phyloP scores from a whole-genome alignment of 352 stramenopile genomes.

The Phytophthora brassicae region DNA sequence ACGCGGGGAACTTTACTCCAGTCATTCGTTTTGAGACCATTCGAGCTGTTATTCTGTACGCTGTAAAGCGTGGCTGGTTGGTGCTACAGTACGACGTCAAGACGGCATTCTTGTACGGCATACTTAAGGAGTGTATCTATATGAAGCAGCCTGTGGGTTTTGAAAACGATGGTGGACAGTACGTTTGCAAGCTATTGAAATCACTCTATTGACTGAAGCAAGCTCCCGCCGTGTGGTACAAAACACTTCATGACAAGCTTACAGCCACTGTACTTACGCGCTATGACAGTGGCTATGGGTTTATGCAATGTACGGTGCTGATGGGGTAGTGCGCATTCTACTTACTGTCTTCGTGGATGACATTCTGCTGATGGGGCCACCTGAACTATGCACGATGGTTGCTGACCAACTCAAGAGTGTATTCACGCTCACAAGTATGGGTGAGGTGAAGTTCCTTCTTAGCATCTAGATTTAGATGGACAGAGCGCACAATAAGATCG shows the following conservation, averaged over 20 bases:
- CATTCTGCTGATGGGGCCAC: slow-evolving; percentile 8
- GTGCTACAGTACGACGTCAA: slow-evolving; percentile 13
- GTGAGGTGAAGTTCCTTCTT: slow-evolving; percentile 9
- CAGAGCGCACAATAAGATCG: neutral
- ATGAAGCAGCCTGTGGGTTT: slow-evolving; percentile 7
- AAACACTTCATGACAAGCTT: slow-evolving; percentile 1
- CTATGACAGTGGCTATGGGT: slow-evolving; percentile 8
- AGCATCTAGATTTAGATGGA: slow-evolving; percentile 11
- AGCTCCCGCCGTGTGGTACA: slow-evolving; percentile 16
- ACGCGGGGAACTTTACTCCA: slow-evolving; percentile 7
- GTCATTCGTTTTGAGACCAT: slow-evolving; percentile 13
- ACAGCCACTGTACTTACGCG: slow-evolving; percentile 1
- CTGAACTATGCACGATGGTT: neutral
- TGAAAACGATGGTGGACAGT: neutral
- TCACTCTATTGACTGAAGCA: slow-evolving; percentile 18
- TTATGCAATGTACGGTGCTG: slow-evolving; percentile 3
- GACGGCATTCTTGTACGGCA: slow-evolving; percentile 7
- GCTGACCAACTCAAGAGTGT: neutral
- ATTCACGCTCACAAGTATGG: slow-evolving; percentile 26
- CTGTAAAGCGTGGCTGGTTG: neutral
- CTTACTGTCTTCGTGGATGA: slow-evolving; percentile 17
- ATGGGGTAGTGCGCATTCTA: slow-evolving; percentile 1
- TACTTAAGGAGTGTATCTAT: slow-evolving; percentile 8
- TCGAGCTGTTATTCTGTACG: neutral
- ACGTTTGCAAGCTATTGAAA: slow-evolving; percentile 8